phyloP scores from a whole-genome alignment of 2,329 filamentous ascomycete genomes.

The Alternaria novae-zelandiae region DNA sequence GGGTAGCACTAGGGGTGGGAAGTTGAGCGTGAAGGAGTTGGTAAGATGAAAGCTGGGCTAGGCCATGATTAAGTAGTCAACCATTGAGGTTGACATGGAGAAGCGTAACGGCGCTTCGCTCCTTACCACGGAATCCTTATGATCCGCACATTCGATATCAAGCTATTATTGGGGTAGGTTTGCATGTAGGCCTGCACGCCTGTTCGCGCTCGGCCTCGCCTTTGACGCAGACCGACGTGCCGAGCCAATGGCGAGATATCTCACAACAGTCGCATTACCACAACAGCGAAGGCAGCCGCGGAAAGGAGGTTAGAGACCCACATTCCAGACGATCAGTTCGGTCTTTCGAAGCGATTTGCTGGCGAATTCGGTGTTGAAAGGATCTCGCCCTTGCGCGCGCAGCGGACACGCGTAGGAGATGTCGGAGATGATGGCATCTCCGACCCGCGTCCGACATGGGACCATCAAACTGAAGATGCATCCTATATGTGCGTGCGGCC shows the following conservation, averaged over 20 bases:
- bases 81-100: neutral
- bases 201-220: slow-evolving; percentile 4
- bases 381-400: neutral
- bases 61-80: neutral
- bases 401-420: neutral
- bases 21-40: neutral
- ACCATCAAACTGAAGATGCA: neutral
- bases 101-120: neutral
- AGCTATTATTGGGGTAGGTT: neutral
- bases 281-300: neutral
- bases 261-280: neutral
- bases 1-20: neutral
- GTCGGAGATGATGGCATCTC: neutral
- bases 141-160: neutral
- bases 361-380: neutral
- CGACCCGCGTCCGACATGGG: neutral
- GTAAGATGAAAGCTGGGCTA: neutral
- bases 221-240: neutral
- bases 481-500: neutral
- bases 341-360: neutral
- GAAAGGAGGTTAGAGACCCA: neutral
- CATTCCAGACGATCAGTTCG: neutral
- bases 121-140: neutral
- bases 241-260: neutral
- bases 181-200: neutral